Base-by-base conservation (phyloP, 371 early-diverging fungal genomes). In the Capniomyces stellatus region DNA sequence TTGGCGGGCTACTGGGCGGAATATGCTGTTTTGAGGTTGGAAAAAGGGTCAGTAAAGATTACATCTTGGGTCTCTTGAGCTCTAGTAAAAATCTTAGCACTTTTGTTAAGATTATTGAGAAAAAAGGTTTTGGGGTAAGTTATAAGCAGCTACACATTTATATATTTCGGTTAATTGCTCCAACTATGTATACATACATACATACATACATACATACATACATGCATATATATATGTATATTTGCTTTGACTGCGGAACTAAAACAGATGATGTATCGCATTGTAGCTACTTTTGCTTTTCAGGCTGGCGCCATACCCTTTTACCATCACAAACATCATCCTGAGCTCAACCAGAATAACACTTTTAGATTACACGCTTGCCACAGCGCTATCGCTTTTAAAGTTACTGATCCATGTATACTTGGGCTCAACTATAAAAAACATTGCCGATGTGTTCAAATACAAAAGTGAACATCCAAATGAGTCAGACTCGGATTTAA, bases 241-340 rank as follows among this genome's bases (percentile, higher is more conserved):
- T n/a, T n/a, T n/a, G n/a, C n/a, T n/a, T n/a, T n/a, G n/a, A n/a
- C 35, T 10, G 15, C 15, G 35, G 6, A 35, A 35, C 15, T 35
- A 35, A 35, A 35, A 6, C 15, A 35, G 15, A 35, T 35, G 35
- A 35, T n/a, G n/a, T n/a, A n/a, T n/a, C n/a, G n/a, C 40, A 44
- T 42, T 43, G 1, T 59, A 77, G 77, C 61, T 84, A 3, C 66
- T 81, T 48, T 58, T 79, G 3, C 56, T 87, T 29, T 79, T 83
- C 54, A 72, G 85, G 1, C 43, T 84, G 18, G 82, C 84, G 2
- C 87, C 87, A 0, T 87, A 85, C 61, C 87, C 87, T 21, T 83
- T 69, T 64, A 78, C 75, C 49, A 48, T 83, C n/a, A 66, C 82
- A 64, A 83, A 82, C 52, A 74, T 79, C 0, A 56, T 83, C 4